Conservation (phyloP, 192 early-diverging fungal genomes). For the Funneliformis geosporum region DNA sequence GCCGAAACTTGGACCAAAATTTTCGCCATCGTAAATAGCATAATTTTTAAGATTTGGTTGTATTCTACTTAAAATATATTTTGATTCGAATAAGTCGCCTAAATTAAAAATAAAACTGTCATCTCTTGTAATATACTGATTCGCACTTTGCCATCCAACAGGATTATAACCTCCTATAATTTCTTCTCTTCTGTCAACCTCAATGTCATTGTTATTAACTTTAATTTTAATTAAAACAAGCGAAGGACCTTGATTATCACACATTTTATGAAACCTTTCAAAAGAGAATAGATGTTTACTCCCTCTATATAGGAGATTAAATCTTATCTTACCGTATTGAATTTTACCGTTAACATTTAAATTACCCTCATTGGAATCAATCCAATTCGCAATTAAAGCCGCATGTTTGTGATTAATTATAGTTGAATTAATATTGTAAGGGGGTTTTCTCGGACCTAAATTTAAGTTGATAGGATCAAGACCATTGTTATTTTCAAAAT, state of each 20-base stretch:
- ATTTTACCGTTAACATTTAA: neutral
- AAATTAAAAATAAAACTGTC: slow-evolving; percentile 4
- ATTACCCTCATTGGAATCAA: neutral
- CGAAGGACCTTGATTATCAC: slow-evolving; percentile 9
- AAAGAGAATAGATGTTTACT: slow-evolving; percentile 7
- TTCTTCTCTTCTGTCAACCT: slow-evolving; percentile 10
- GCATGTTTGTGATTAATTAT: slow-evolving; percentile 7
- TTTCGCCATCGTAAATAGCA: slow-evolving; percentile 2
- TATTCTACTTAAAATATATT: slow-evolving; percentile 15
- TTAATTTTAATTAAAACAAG: slow-evolving; percentile 13
- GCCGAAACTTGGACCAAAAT: neutral
- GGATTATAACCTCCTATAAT: slow-evolving; percentile 26
- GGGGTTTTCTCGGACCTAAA: neutral
- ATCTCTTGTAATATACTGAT: neutral
- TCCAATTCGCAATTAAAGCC: slow-evolving; percentile 23
- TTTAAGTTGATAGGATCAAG: neutral
- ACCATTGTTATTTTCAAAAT: neutral
- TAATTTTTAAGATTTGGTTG: neutral
- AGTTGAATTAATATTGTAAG: neutral
- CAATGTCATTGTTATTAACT: neutral
- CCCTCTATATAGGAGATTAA: slow-evolving; percentile 13
- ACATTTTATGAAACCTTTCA: slow-evolving; percentile 4
- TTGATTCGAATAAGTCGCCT: neutral
- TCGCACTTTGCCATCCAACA: neutral
- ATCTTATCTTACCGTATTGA: slow-evolving; percentile 18